Percentiles rank a stretch among this genome's conserved stretches.
Conservation (phyloP, 768 basidiomycete species). For the Termitomyces sp. region DNA sequence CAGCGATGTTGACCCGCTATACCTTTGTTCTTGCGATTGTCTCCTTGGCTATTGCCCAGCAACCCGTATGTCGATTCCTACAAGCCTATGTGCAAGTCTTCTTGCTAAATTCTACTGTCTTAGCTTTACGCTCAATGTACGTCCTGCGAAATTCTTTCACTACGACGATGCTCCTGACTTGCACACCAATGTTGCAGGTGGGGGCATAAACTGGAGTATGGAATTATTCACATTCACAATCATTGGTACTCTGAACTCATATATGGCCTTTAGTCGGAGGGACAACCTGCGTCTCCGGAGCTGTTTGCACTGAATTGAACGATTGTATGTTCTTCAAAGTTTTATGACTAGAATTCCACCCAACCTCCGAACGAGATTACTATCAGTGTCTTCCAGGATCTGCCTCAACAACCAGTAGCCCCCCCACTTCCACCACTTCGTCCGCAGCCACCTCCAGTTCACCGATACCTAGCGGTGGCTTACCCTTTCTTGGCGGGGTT, state of each 20-base stretch:
- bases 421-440: conserved; percentile 14
- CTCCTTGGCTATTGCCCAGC: conserved; percentile 17
- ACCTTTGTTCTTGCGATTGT: conserved; percentile 9
- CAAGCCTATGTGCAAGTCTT: not conserved
- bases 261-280: conserved; percentile 20
- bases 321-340: conserved; percentile 21
- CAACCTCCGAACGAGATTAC: conserved; percentile 22
- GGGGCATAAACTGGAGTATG: conserved; percentile 23
- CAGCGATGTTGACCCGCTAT: conserved; percentile 14
- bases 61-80: conserved; percentile 14
- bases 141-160: not conserved
- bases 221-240: not conserved
- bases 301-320: conserved; percentile 29
- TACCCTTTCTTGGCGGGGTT: conserved; percentile 43
- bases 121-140: conserved; percentile 19
- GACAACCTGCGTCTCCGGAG: conserved; percentile 33
- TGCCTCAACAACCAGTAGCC: conserved; percentile 17
- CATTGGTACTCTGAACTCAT: not conserved
- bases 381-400: conserved; percentile 32
- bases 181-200: conserved; percentile 10
- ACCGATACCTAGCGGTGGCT: conserved; percentile 11
- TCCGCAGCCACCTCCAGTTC: conserved; percentile 13
- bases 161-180: not conserved
- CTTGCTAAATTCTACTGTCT: not conserved
- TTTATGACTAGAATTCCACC: not conserved